Evolutionary conservation across 768 basidiomycete genomes (phyloP), one percentile per base, ranked within the genome.

Genomic region (Thelephora ganbajun): DNA sequence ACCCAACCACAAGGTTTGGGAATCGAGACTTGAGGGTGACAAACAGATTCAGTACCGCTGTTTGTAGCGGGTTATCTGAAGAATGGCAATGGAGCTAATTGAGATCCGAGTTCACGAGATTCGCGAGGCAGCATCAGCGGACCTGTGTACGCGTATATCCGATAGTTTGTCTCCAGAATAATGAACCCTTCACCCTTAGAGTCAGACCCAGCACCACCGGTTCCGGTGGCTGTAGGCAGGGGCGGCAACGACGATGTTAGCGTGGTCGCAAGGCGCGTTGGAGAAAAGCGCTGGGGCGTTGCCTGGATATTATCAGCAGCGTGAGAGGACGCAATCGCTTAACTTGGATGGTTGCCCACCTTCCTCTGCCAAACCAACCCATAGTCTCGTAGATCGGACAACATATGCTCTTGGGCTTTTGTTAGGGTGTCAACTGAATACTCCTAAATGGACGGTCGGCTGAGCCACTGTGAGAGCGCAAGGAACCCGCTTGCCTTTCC

Each of bases 101-200:
- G 52, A 53, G 50, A 52, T 35, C 9, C 16, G 46, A 37, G 48
- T 45, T 26, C 39, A 11, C 44, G 20, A 26, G 20, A 19, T 14
- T 37, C 7, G 46, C 33, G 11, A 16, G 37, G 37, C 4, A 20
- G 11, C 11, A 46, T 30, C 26, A 30, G 26, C 26, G 26, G 62
- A 92, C 92, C 84, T 33, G 96, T 99, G 64, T 99, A 99, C 4
- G 96, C 96, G 61, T 98, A 99, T 53, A 99, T 68, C 54, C 92
- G 84, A 68, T 97, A 98, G 68, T 99, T 98, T 16, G 96, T 98
- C 69, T 99, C 96, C 37, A 99, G 73, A 54, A 98, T 80, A 55
- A 98, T 83, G 69, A 96, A 98, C 12, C 93, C 90, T 62, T 94
- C 79, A 58, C 71, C 65, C 54, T 80, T 71, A 30, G 74, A 73